Evolutionary conservation across 2,329 filamentous ascomycete genomes (phyloP).

Genomic region (Cladosporium sp.): DNA sequence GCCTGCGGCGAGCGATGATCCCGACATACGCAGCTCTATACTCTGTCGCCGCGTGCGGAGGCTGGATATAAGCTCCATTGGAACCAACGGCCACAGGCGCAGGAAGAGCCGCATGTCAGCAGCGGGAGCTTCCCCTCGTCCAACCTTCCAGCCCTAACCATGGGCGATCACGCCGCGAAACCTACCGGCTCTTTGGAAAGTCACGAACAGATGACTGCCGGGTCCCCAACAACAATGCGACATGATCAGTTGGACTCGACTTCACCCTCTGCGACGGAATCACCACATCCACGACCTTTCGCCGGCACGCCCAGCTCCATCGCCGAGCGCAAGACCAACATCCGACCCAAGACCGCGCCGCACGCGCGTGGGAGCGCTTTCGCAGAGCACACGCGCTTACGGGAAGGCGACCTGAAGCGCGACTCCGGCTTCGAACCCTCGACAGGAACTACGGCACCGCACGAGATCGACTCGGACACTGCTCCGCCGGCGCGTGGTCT

Average conservation of each 20-base stretch:
- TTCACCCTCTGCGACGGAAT: neutral
- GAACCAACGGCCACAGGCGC: neutral
- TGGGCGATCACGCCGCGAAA: conserved; percentile 5
- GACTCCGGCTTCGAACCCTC: conserved; percentile 30
- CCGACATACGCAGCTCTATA: neutral
- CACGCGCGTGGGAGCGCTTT: neutral
- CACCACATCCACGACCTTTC: neutral
- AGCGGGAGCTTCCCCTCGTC: neutral
- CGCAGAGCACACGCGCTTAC: neutral
- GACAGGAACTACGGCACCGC: neutral
- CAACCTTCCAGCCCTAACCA: neutral
- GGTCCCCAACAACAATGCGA: neutral
- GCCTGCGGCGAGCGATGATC: neutral
- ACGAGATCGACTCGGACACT: neutral
- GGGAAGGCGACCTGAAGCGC: conserved; percentile 25
- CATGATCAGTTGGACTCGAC: neutral
- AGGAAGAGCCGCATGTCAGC: neutral
- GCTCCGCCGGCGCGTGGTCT: neutral
- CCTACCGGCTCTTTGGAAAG: neutral
- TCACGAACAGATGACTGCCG: neutral
- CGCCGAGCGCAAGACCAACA: neutral
- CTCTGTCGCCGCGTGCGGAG: neutral
- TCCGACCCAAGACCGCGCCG: conserved; percentile 10
- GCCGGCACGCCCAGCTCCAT: neutral
- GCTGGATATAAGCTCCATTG: neutral